Evolutionary conservation across 2,329 filamentous ascomycete genomes (phyloP).

Genomic region (Fusarium albidum): DNA sequence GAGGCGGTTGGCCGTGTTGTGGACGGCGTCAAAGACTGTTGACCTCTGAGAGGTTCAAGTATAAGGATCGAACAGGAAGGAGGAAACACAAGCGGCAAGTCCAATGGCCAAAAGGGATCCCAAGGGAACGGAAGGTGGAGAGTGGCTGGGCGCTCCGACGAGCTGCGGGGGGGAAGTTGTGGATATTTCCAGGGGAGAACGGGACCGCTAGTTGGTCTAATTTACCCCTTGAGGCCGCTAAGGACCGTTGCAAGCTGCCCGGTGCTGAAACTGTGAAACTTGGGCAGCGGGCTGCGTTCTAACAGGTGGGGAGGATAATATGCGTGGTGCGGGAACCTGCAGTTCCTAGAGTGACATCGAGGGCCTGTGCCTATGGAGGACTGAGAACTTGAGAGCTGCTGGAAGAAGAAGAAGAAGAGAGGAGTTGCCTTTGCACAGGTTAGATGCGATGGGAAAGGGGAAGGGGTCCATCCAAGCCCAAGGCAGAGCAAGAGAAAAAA

Average conservation of each 20-base stretch:
- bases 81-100: not conserved
- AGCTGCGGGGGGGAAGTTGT: not conserved
- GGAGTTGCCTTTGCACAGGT: no score
- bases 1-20: constrained; percentile 23
- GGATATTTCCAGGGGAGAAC: constrained; percentile 20
- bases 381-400: no score
- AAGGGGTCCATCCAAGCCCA: no score
- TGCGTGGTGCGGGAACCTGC: not conserved
- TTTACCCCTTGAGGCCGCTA: constrained; percentile 33
- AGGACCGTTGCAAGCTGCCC: constrained; percentile 13
- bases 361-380: no score
- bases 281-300: not conserved
- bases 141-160: constrained; percentile 4
- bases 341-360: not conserved
- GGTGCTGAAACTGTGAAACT: constrained; percentile 38
- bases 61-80: not conserved
- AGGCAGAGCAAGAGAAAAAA: not conserved
- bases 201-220: constrained; percentile 30
- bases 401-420: no score
- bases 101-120: not conserved
- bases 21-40: not conserved
- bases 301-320: not conserved
- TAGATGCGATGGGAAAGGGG: not conserved
- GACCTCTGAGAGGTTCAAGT: constrained; percentile 1
- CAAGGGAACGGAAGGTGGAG: not conserved